These are phyloP conservation scores for Knufia fluminis DNA, from an alignment of 2,329 filamentous ascomycete species.

Conservation along the genomic window DNA sequence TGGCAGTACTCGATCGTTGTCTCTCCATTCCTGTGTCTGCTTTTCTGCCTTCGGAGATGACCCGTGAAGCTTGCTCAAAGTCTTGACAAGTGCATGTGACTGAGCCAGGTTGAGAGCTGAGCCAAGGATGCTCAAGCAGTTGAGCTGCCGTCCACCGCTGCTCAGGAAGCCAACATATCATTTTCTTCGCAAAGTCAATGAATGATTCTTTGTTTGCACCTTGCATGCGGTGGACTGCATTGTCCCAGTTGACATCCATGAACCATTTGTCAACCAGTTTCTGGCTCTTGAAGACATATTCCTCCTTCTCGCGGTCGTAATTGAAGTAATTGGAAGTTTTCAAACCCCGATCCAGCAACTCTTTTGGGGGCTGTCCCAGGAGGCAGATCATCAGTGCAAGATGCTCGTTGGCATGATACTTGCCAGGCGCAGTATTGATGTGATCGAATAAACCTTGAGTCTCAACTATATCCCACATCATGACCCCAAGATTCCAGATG, in stretches of 20 bases:
- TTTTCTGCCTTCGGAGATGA: neutral
- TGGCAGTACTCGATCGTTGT: neutral
- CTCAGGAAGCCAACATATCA: constrained; percentile 31
- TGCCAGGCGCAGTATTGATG: constrained; percentile 28
- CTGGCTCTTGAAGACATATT: constrained; percentile 15
- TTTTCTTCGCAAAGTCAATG: constrained; percentile 27
- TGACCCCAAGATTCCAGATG: constrained; percentile 35
- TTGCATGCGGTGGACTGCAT: constrained; percentile 23
- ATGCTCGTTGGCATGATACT: constrained; percentile 31
- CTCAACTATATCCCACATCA: constrained; percentile 34
- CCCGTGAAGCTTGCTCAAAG: neutral
- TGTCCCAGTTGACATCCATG: constrained; percentile 14
- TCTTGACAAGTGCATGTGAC: constrained; percentile 8
- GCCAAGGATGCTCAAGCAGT: constrained; percentile 28
- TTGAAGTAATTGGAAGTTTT: constrained; percentile 27
- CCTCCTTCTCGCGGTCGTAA: constrained; percentile 15
- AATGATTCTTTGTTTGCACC: constrained; percentile 27
- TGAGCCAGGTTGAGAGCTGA: neutral
- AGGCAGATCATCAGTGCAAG: constrained; percentile 37
- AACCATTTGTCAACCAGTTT: constrained; percentile 14
- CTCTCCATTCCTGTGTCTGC: neutral
- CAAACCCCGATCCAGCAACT: constrained; percentile 27
- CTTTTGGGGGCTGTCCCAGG: constrained; percentile 31
- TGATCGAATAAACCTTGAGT: constrained; percentile 30
- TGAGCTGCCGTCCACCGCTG: constrained; percentile 30